phyloP scores from a whole-genome alignment of 2,329 filamentous ascomycete genomes.

The Venturia carpophila region DNA sequence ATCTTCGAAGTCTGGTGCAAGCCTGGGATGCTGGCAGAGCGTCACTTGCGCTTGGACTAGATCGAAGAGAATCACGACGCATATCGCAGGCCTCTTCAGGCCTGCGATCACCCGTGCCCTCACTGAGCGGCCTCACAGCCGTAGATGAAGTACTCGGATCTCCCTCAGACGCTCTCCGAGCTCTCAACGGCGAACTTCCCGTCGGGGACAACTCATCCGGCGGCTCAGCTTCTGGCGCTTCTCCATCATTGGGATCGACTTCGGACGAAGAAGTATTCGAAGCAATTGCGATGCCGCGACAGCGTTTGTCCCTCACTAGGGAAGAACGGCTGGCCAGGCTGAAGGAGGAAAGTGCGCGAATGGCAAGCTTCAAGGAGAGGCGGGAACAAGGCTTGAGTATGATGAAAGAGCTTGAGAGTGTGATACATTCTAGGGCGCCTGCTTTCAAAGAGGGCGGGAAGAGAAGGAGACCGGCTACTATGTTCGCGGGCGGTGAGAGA shows the following conservation, averaged over 20 bases:
- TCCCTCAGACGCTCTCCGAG: slow-evolving; percentile 63
- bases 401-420: slow-evolving; percentile 84
- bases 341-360: slow-evolving; percentile 73
- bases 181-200: slow-evolving; percentile 64
- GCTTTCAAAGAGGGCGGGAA: neutral
- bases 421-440: slow-evolving; percentile 46
- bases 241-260: slow-evolving; percentile 33
- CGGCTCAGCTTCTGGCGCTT: slow-evolving; percentile 16
- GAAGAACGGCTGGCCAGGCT: slow-evolving; percentile 85
- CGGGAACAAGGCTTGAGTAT: slow-evolving; percentile 78
- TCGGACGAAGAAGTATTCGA: slow-evolving; percentile 79
- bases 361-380: slow-evolving; percentile 63
- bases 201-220: slow-evolving; percentile 32
- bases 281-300: slow-evolving; percentile 67
- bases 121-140: slow-evolving; percentile 57
- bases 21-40: slow-evolving; percentile 59
- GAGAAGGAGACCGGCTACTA: neutral
- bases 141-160: slow-evolving; percentile 45
- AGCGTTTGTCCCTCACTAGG: slow-evolving; percentile 50
- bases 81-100: slow-evolving; percentile 47
- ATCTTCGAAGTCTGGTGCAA: slow-evolving; percentile 56
- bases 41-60: slow-evolving; percentile 72
- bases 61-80: slow-evolving; percentile 38
- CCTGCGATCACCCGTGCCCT: slow-evolving; percentile 40
- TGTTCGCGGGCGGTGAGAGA: neutral